These are phyloP conservation scores for Candida gigantensis DNA, from an alignment of 1,139 yeast genomes.

Conservation along the genomic window DNA sequence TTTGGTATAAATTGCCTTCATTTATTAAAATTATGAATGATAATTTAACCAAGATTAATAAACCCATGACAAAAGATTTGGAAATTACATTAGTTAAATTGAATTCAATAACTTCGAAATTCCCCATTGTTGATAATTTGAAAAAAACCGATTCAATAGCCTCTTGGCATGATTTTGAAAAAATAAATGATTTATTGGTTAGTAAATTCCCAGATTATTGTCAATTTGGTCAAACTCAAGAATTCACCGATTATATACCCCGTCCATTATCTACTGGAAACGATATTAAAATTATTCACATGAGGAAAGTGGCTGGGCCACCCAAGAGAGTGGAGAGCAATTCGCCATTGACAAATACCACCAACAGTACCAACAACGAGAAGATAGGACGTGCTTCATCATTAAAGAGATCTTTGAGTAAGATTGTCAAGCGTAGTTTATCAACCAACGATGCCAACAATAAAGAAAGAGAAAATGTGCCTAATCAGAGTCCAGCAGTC, in stretches of 20 bases:
- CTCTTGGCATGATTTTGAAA: conserved; percentile 13
- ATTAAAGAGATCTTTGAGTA: conserved; percentile 12
- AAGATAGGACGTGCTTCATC: conserved; percentile 8
- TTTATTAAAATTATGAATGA: conserved; percentile 15
- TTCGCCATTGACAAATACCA: conserved; percentile 1
- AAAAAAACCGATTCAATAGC: conserved; percentile 6
- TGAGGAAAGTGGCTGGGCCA: conserved; percentile 3
- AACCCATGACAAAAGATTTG: conserved; percentile 13
- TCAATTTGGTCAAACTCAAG: conserved; percentile 2
- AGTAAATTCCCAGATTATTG: conserved; percentile 14
- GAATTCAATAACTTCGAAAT: conserved; percentile 13
- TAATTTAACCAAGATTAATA: conserved; percentile 8
- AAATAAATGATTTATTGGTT: conserved; percentile 11
- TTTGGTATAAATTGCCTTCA: conserved; percentile 16
- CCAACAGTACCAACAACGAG: conserved; percentile 1
- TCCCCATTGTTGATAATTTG: conserved; percentile 13
- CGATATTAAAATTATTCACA: conserved; percentile 8
- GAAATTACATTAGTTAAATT: conserved; percentile 15
- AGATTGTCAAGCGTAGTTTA: conserved; percentile 12
- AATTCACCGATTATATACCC: conserved; percentile 12
- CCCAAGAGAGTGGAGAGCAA: conserved; percentile 3
- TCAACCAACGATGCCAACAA: conserved; percentile 9
- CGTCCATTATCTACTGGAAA: conserved; percentile 13
- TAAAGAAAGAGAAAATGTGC: conserved; percentile 1
- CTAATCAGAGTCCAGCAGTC: conserved; percentile 2